Evolutionary conservation across 495 filamentous ascomycete genomes (phyloP).

Genomic region (Sabuloglossum arenarium): DNA sequence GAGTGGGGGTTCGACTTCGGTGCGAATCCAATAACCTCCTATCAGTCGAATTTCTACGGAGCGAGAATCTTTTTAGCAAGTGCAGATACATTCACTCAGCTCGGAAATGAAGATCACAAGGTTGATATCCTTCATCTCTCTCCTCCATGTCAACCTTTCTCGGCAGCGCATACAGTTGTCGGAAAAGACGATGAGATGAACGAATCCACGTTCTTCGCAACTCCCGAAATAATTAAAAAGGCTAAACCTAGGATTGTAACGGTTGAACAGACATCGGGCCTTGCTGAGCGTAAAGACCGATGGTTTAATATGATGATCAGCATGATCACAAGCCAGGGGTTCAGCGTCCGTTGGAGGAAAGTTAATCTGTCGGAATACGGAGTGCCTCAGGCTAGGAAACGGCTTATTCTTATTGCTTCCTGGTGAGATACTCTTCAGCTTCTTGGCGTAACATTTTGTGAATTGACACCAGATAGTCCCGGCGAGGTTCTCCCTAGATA

Average conservation of each 20-base stretch:
- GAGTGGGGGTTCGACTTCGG: constrained; percentile 44
- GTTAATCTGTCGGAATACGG: constrained; percentile 36
- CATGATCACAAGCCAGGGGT: constrained; percentile 43
- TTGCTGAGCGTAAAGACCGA: constrained; percentile 25
- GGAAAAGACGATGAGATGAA: constrained; percentile 54
- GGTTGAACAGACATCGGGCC: constrained; percentile 64
- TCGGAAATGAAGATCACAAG: constrained; percentile 12
- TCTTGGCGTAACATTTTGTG: background rate
- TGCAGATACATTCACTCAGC: constrained; percentile 26
- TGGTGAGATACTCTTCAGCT: constrained; percentile 26
- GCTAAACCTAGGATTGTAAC: constrained; percentile 52
- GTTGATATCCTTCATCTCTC: constrained; percentile 66
- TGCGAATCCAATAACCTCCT: constrained; percentile 30
- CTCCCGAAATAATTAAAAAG: constrained; percentile 33
- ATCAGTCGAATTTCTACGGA: constrained; percentile 34
- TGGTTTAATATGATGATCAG: constrained; percentile 39
- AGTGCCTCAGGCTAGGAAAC: constrained; percentile 33
- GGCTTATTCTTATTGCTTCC: constrained; percentile 61
- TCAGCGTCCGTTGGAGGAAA: constrained; percentile 42
- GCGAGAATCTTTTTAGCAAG: constrained; percentile 22
- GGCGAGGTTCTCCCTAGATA: constrained; percentile 55
- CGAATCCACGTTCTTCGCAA: constrained; percentile 45
- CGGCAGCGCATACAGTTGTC: constrained; percentile 46
- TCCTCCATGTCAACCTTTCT: constrained; percentile 71
- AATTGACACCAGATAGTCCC: constrained; percentile 24